These are phyloP conservation scores for Talaromyces funiculosus DNA, from an alignment of 2,329 filamentous ascomycete species.

Conservation along the genomic window DNA sequence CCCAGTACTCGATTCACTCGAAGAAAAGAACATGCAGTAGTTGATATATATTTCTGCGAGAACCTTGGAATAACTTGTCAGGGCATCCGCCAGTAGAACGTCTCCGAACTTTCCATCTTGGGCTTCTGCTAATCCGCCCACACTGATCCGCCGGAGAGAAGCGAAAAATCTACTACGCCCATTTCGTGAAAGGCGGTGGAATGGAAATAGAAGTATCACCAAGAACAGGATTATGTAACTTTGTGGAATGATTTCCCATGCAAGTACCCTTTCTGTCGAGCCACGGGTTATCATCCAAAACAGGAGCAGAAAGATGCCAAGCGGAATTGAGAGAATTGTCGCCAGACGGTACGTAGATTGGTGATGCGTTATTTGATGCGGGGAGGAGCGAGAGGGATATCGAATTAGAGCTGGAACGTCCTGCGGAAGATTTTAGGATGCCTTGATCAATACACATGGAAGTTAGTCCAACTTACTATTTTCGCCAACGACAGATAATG, in stretches of 20 bases:
- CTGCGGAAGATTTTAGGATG: constrained; percentile 27
- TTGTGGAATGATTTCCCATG: constrained; percentile 81
- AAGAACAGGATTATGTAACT: constrained; percentile 70
- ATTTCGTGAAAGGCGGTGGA: constrained; percentile 61
- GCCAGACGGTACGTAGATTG: constrained; percentile 82
- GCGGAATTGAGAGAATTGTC: constrained; percentile 65
- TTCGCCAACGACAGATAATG: constrained; percentile 74
- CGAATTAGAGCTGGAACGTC: constrained; percentile 81
- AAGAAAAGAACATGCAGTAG: constrained; percentile 81
- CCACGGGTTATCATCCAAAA: constrained; percentile 81
- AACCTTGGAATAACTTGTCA: constrained; percentile 92
- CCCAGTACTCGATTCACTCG: constrained; percentile 66
- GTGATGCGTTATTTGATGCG: constrained; percentile 68
- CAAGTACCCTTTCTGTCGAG: constrained; percentile 61
- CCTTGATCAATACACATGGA: not conserved
- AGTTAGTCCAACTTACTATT: constrained; percentile 52
- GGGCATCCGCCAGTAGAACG: constrained; percentile 83
- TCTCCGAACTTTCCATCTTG: constrained; percentile 93
- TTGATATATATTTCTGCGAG: constrained; percentile 83
- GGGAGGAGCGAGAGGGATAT: constrained; percentile 69
- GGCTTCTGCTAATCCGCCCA: constrained; percentile 80
- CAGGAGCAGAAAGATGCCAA: constrained; percentile 64
- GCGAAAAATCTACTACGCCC: constrained; percentile 71
- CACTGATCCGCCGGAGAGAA: constrained; percentile 68
- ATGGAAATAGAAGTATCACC: constrained; percentile 65